Percentiles rank a stretch among this genome's conserved stretches.
These are phyloP conservation scores for Suhomyces kunorum DNA, from an alignment of 1,139 yeast genomes.

Conservation along the genomic window DNA sequence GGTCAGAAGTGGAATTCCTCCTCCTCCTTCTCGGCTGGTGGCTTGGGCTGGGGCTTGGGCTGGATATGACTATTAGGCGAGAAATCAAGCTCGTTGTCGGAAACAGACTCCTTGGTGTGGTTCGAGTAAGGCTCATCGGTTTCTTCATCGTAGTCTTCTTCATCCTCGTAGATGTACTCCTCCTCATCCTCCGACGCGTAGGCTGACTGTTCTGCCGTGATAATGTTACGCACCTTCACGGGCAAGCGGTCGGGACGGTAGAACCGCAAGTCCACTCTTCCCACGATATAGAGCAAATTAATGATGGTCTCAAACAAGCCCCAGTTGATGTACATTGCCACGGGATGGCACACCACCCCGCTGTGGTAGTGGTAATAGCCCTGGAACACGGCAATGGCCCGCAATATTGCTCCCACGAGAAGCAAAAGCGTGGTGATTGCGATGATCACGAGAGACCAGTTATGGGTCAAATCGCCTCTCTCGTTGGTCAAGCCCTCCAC, in stretches of 20 bases:
- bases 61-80: constrained; percentile 7
- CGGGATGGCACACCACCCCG: constrained; percentile 27
- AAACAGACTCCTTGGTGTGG: constrained; percentile 6
- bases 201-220: constrained; percentile 42
- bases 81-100: constrained; percentile 14
- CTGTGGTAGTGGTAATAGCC: constrained; percentile 22
- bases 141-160: constrained; percentile 10
- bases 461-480: constrained; percentile 43
- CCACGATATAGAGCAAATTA: constrained; percentile 39
- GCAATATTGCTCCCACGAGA: constrained; percentile 33
- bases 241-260: constrained; percentile 50
- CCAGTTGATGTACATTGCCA: constrained; percentile 42
- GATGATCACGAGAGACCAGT: constrained; percentile 36
- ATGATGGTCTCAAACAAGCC: constrained; percentile 41
- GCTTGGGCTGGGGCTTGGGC: background rate
- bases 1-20: constrained; percentile 22
- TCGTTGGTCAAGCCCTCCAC: constrained; percentile 45
- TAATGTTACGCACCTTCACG: constrained; percentile 35
- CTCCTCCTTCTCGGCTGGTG: constrained; percentile 10
- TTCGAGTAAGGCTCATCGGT: constrained; percentile 5
- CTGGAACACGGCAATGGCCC: constrained; percentile 38
- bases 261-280: constrained; percentile 49
- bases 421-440: constrained; percentile 36
- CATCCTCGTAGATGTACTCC: constrained; percentile 11
- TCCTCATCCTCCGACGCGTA: constrained; percentile 22